Conservation (phyloP, 805 yeast species). For the Candida rishiriensis region DNA sequence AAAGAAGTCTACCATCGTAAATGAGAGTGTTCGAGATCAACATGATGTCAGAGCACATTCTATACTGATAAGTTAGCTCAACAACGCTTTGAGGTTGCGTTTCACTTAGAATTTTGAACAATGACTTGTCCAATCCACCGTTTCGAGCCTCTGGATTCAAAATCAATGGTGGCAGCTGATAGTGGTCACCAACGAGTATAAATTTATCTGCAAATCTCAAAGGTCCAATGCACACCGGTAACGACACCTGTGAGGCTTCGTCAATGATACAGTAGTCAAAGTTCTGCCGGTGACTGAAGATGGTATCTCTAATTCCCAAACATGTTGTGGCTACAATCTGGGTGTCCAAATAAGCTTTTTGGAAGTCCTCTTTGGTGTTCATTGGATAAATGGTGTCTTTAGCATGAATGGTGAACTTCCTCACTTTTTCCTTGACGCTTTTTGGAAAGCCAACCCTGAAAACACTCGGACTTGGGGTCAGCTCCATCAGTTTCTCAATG, state of each 20-base stretch:
- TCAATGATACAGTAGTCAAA: constrained; percentile 95
- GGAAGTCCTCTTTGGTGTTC: constrained; percentile 40
- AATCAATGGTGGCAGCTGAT: constrained; percentile 88
- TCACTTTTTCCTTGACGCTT: constrained; percentile 60
- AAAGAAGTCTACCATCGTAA: constrained; percentile 68
- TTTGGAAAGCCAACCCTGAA: constrained; percentile 62
- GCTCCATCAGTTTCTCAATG: constrained; percentile 55
- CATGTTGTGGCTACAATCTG: constrained; percentile 88
- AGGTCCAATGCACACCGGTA: constrained; percentile 91
- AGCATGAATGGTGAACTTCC: constrained; percentile 44
- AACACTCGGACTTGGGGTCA: constrained; percentile 41
- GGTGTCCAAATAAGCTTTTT: constrained; percentile 46
- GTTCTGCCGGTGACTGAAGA: constrained; percentile 45
- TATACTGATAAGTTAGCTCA: constrained; percentile 75
- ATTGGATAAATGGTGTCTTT: constrained; percentile 26
- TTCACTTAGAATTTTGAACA: constrained; percentile 73
- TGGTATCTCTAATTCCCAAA: constrained; percentile 63
- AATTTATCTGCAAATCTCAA: constrained; percentile 71
- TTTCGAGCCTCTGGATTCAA: constrained; percentile 57
- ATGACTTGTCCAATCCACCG: constrained; percentile 66
- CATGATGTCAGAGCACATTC: constrained; percentile 93
- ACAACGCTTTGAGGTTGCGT: constrained; percentile 69
- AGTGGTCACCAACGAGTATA: constrained; percentile 94
- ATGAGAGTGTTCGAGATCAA: constrained; percentile 71
- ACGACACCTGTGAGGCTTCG: constrained; percentile 93